Conservation (phyloP, 306 rosid species). For the Gynostemma pentaphyllum region DNA sequence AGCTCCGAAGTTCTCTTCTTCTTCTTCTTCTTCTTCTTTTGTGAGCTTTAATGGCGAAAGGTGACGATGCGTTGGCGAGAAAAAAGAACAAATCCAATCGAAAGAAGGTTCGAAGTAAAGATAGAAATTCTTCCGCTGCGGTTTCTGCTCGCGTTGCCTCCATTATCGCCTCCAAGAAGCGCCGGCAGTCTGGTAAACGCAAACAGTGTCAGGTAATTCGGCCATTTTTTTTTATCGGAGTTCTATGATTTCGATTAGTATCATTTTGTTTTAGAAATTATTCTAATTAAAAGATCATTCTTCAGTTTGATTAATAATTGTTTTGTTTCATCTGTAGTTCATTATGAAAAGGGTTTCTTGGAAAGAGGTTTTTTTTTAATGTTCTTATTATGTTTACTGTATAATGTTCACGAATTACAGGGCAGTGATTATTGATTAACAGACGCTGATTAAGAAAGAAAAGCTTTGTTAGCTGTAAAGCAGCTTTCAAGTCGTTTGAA, state of each 20-base stretch:
- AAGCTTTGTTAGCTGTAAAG: too few species aligned
- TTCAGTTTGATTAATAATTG: background rate
- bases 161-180: constrained; percentile 86
- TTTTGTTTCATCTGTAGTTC: too few species aligned
- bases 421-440: too few species aligned
- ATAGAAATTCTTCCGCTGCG: constrained; percentile 21
- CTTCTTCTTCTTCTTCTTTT: background rate
- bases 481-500: too few species aligned
- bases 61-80: constrained; percentile 45
- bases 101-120: constrained; percentile 38
- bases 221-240: background rate
- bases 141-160: constrained; percentile 69
- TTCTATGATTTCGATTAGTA: background rate
- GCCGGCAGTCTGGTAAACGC: constrained; percentile 84
- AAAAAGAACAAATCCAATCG: constrained; percentile 48
- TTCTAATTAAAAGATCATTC: background rate
- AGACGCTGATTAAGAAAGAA: too few species aligned
- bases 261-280: background rate
- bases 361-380: too few species aligned
- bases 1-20: background rate
- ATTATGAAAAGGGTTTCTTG: too few species aligned
- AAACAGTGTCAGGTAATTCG: constrained; percentile 61
- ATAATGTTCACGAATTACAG: too few species aligned
- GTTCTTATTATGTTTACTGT: too few species aligned
- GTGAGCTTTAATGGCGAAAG: constrained; percentile 62